Base-by-base conservation (phyloP, 2,329 filamentous ascomycete genomes). In the Colletotrichum truncatum region DNA sequence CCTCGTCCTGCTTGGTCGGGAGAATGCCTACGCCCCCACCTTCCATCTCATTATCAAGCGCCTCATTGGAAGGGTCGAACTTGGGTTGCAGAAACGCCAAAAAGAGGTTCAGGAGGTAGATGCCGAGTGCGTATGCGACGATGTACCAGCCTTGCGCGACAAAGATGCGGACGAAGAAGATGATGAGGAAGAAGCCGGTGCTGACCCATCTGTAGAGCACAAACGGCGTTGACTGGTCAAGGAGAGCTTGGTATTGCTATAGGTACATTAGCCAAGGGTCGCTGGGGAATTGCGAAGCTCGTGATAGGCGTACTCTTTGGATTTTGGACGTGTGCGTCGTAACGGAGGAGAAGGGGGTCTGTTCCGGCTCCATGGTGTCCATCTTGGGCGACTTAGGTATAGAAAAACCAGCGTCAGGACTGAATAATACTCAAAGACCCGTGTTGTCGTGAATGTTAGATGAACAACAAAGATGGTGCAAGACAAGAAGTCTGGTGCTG, bases 31-130 rank as follows among this genome's bases (percentile, higher is more conserved):
- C 89, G 14, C 93, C 87, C 67, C 96, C 96, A 73, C 98, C 95
- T 81, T 99, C 96, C 87, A 98, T 95, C 70, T 97, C 94, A 76
- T 94, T 96, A 78, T 99, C 96, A 77, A 94, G 85, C 51, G 86
- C 85, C 76, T 97, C 95, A 76, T 96, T 93, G 69, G 94, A 97
- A 60, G 96, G 96, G 83, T 99, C 96, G 84, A 99, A 98, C 84
- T 99, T 99, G 73, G 96, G 96, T 76, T 95, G 93, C 59, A 99
- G 87, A 85, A 99, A 99, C 72, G 96, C 96, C 77, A 99, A 93
- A 87, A 99, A 99, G 67, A 99, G 90, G 83, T 99, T 99, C 67
- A 99, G 90, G 49, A 99, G 92, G 85, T 99, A 99, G 81, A 99
- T 99, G 72, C 95, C 96, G 60, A 99, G 90, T 36, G 95, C 96